These are phyloP conservation scores for Vanderwaltozyma verrucispora DNA, from an alignment of 805 yeast genomes.

Conservation along the genomic window DNA sequence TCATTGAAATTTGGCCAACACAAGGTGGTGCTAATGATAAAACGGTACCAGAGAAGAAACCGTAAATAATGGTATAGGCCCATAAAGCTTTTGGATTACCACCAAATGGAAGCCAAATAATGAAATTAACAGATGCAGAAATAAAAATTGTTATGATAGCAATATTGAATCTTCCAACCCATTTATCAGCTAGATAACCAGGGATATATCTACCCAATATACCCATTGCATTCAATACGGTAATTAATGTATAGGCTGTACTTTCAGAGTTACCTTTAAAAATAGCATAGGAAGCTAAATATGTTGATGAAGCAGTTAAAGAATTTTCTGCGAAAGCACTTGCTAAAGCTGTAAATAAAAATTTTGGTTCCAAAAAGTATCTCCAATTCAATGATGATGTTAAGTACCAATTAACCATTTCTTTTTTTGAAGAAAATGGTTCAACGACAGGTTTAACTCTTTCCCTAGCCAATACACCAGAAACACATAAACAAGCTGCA, in stretches of 20 bases:
- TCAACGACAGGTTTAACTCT: conserved; percentile 24
- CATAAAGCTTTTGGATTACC: conserved; percentile 28
- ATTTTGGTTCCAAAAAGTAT: conserved; percentile 35
- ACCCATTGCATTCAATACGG: conserved; percentile 38
- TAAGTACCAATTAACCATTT: conserved; percentile 21
- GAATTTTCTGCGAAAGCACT: conserved; percentile 39
- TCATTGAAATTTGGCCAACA: conserved; percentile 46
- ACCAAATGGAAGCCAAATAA: conserved; percentile 37
- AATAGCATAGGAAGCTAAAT: conserved; percentile 43
- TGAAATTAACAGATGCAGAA: conserved; percentile 29
- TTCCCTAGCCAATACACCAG: conserved; percentile 33
- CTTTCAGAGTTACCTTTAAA: conserved; percentile 36
- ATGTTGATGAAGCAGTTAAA: conserved; percentile 38
- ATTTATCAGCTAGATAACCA: conserved; percentile 35
- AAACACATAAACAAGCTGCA: conserved; percentile 29
- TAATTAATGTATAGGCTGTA: conserved; percentile 37
- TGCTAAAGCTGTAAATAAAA: conserved; percentile 33
- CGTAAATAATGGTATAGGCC: conserved; percentile 41
- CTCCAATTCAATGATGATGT: conserved; percentile 24
- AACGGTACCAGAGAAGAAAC: conserved; percentile 47
- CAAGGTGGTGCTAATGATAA: conserved; percentile 50
- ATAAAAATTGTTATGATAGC: conserved; percentile 30
- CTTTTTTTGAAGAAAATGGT: conserved; percentile 32
- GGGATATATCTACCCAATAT: conserved; percentile 37
- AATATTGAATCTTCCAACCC: conserved; percentile 43